Percentiles rank a stretch among this genome's conserved stretches.
phyloP scores from a whole-genome alignment of 179 eudicot genomes.

The Silene coronaria region DNA sequence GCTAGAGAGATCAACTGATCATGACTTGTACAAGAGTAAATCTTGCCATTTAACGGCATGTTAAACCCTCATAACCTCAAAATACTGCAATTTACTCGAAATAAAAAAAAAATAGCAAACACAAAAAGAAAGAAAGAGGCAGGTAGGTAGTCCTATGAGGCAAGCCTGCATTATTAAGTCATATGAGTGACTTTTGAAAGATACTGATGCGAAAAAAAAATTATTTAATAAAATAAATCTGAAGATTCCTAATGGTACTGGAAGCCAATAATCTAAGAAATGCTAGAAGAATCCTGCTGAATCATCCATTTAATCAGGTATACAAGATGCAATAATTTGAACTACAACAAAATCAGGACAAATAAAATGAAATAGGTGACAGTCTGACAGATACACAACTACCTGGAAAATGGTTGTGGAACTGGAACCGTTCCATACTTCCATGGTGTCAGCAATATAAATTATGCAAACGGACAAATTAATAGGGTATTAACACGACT shows the following conservation, averaged over 20 bases:
- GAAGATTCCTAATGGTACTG: not conserved
- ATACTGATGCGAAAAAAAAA: not conserved
- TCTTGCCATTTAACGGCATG: too few relatives aligned
- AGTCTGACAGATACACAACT: not conserved
- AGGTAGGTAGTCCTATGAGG: constrained; percentile 1
- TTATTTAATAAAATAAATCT: not conserved
- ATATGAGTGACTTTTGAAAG: constrained; percentile 1
- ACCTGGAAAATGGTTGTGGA: not conserved
- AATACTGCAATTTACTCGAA: not conserved
- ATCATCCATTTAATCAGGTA: not conserved
- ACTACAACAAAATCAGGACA: not conserved
- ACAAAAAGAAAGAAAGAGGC: not conserved
- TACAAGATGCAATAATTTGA: not conserved
- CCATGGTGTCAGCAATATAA: not conserved
- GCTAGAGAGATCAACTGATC: not conserved
- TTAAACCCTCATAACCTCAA: too few relatives aligned
- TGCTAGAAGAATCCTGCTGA: constrained; percentile 13
- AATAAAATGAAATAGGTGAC: not conserved
- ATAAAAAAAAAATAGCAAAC: not conserved
- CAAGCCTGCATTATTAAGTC: constrained; percentile 9
- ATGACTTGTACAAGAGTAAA: too few relatives aligned
- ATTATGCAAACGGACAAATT: not conserved
- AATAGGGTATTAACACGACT: too few relatives aligned
- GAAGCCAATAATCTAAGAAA: not conserved
- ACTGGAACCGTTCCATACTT: too few relatives aligned